Conservation (phyloP, 768 basidiomycete genomes). For the Leccinum arenicola region DNA sequence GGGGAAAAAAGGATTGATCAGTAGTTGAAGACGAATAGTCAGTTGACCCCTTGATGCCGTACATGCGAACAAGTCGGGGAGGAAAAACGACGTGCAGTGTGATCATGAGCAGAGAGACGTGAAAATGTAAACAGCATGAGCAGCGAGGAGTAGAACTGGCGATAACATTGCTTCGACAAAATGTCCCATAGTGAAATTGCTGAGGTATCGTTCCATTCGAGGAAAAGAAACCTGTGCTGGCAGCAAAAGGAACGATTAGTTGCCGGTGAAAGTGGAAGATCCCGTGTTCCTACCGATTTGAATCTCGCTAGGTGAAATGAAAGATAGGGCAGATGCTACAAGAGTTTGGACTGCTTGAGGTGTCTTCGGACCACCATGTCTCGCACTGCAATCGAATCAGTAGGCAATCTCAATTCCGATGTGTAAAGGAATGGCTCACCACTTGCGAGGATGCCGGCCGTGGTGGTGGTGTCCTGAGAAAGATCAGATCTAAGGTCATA, state of each 20-base stretch:
- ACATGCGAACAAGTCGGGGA: not conserved
- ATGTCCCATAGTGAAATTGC: conserved; percentile 5
- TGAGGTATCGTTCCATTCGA: conserved; percentile 2
- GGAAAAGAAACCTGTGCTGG: conserved; percentile 5
- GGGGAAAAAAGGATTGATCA: not conserved
- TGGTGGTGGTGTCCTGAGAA: conserved; percentile 63
- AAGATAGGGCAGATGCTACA: conserved; percentile 35
- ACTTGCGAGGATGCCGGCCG: conserved; percentile 73
- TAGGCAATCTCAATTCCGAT: not conserved
- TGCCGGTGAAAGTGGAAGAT: not conserved
- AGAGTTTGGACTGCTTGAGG: conserved; percentile 66
- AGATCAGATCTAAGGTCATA: conserved; percentile 1
- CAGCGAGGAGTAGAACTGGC: conserved; percentile 8
- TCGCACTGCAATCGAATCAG: conserved; percentile 46
- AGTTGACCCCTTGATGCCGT: not conserved
- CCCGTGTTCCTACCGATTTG: conserved; percentile 8
- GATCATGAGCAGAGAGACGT: conserved; percentile 2
- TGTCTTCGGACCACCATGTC: conserved; percentile 83
- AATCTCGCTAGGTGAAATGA: not conserved
- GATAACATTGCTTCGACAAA: conserved; percentile 15
- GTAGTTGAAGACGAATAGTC: not conserved
- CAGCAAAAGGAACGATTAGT: conserved; percentile 2
- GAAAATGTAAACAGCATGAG: conserved; percentile 10
- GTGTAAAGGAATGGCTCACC: conserved; percentile 40
- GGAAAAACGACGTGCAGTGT: not conserved